These are phyloP conservation scores for Psilocybe subaeruginosa DNA, from an alignment of 768 basidiomycete genomes.

Conservation along the genomic window DNA sequence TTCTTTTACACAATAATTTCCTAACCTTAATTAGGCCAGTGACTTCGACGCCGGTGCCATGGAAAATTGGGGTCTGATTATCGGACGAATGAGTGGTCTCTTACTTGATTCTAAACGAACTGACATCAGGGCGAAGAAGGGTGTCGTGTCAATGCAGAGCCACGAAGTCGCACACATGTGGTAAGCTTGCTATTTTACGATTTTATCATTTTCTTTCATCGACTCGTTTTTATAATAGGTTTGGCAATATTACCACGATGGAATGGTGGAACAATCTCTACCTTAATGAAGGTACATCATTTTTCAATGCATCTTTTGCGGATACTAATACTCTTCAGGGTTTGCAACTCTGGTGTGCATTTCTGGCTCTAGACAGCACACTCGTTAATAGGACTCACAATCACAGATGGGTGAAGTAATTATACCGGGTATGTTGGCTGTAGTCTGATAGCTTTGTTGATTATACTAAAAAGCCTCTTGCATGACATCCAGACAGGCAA, in stretches of 20 bases:
- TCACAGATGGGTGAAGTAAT: conserved; percentile 86
- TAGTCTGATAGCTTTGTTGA: too few relatives aligned
- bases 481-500: conserved; percentile 50
- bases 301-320: neutral
- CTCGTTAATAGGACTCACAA: neutral
- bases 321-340: conserved; percentile 39
- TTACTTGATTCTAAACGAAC: conserved; percentile 77
- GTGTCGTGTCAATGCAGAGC: conserved; percentile 73
- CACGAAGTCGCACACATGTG: conserved; percentile 91
- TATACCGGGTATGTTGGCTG: conserved; percentile 55
- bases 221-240: conserved; percentile 27
- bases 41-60: conserved; percentile 87
- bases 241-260: conserved; percentile 94
- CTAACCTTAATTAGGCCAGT: conserved; percentile 37
- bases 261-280: conserved; percentile 90
- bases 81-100: conserved; percentile 82
- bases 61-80: conserved; percentile 97
- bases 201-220: neutral
- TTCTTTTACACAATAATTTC: neutral
- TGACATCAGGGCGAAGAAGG: conserved; percentile 75
- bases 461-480: too few relatives aligned
- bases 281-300: conserved; percentile 66
- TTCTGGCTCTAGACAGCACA: conserved; percentile 4
- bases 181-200: conserved; percentile 21
- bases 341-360: conserved; percentile 77